These are phyloP conservation scores for Citrus unshiu DNA, from an alignment of 345 rosid species.

Conservation along the genomic window DNA sequence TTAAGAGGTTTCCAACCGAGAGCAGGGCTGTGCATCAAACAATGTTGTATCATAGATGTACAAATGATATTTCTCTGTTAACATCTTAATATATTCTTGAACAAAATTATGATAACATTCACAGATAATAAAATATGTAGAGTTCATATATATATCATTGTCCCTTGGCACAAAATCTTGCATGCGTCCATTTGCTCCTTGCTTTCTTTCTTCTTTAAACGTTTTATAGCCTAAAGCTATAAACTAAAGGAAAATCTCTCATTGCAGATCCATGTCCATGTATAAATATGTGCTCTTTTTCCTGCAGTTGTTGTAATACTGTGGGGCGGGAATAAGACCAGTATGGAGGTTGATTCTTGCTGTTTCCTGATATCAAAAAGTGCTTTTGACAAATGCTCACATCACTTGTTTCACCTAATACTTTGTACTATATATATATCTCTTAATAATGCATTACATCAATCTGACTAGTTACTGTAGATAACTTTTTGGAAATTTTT, in stretches of 20 bases:
- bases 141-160: neutral
- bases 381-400: neutral
- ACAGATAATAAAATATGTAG: neutral
- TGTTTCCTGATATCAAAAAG: neutral
- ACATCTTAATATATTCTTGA: neutral
- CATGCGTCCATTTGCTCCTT: neutral
- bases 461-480: neutral
- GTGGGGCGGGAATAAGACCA: no score
- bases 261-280: neutral
- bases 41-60: neutral
- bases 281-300: neutral
- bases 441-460: conserved; percentile 1
- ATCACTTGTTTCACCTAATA: conserved; percentile 6
- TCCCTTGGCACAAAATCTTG: neutral
- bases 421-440: neutral
- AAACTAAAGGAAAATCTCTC: neutral
- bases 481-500: neutral
- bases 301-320: no score
- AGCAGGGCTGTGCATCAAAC: neutral
- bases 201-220: neutral
- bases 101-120: neutral
- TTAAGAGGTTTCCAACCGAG: neutral
- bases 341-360: neutral
- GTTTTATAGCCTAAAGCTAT: neutral
- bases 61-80: neutral